A percentile compares a stretch with the other conserved stretches of the same genome.
Evolutionary conservation across 192 early-diverging fungal genomes (phyloP).

Genomic region (Spizellomyces sp.): DNA sequence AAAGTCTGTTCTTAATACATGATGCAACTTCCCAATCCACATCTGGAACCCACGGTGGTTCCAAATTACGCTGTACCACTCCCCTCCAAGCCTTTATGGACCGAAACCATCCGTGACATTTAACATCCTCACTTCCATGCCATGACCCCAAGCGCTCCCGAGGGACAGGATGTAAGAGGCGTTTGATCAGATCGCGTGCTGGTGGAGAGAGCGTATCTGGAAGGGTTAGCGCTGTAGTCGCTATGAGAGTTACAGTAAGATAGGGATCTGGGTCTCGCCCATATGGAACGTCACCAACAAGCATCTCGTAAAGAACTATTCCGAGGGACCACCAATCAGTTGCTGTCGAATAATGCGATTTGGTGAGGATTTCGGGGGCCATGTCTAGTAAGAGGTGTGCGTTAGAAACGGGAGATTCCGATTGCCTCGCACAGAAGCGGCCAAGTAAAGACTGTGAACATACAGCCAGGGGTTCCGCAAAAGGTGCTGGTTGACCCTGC

Average conservation of each 20-base stretch:
- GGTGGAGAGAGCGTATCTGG: background rate
- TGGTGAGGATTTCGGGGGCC: constrained; percentile 56
- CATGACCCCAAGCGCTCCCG: background rate
- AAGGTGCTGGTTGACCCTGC: background rate
- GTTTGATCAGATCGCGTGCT: background rate
- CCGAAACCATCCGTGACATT: background rate
- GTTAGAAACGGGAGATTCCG: background rate
- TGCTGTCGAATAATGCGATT: background rate
- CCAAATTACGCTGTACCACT: background rate
- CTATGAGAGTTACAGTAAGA: background rate
- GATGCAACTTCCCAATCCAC: background rate
- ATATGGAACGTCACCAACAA: constrained; percentile 1
- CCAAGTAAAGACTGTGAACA: constrained; percentile 37
- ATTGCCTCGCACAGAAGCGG: constrained; percentile 23
- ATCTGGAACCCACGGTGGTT: constrained; percentile 3
- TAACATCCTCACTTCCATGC: background rate
- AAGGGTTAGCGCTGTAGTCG: background rate
- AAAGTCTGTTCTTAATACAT: background rate
- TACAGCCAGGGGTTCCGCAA: constrained; percentile 37
- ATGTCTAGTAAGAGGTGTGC: constrained; percentile 51
- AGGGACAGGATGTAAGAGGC: background rate
- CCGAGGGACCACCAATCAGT: constrained; percentile 43
- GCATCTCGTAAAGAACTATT: constrained; percentile 25
- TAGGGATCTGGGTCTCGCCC: background rate
- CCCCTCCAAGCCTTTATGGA: background rate